phyloP scores from a whole-genome alignment of 164 flowering plant genomes.

The Aristolochia fimbriata region DNA sequence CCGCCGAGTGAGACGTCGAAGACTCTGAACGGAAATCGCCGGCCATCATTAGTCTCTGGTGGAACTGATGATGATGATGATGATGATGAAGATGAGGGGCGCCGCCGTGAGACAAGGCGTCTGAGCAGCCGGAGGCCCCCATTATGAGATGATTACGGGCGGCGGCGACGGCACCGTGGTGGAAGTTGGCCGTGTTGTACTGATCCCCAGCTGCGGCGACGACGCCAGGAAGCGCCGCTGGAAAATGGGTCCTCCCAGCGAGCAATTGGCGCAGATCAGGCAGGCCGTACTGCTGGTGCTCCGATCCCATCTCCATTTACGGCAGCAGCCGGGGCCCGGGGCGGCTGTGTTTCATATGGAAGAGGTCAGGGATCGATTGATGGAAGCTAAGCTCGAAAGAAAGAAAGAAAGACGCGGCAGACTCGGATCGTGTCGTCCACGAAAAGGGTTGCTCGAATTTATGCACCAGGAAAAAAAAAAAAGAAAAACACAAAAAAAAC shows the following conservation, averaged over 20 bases:
- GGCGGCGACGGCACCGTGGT: too few species aligned
- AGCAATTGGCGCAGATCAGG: constrained; percentile 59
- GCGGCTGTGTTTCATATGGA: neutral
- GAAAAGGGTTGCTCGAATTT: constrained; percentile 33
- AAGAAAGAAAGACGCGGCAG: constrained; percentile 34
- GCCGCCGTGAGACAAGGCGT: too few species aligned
- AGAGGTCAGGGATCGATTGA: constrained; percentile 3
- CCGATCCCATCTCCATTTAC: constrained; percentile 47
- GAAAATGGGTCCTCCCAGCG: constrained; percentile 27
- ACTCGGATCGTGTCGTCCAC: constrained; percentile 85
- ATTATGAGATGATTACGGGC: constrained; percentile 19
- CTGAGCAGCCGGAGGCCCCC: too few species aligned
- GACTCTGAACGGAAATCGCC: constrained; percentile 27
- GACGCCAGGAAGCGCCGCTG: constrained; percentile 16
- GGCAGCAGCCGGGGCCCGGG: neutral
- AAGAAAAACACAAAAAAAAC: too few species aligned
- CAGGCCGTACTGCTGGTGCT: constrained; percentile 36
- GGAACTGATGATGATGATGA: too few species aligned
- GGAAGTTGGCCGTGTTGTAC: too few species aligned
- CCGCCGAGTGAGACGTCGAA: constrained; percentile 18
- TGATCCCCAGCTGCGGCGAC: too few species aligned
- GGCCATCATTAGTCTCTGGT: too few species aligned
- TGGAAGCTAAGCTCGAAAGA: too few species aligned
- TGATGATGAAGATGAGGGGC: too few species aligned
- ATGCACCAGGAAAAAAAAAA: too few species aligned